Base-by-base conservation (phyloP, 169 alveolate species). In the Fabrea salina region DNA sequence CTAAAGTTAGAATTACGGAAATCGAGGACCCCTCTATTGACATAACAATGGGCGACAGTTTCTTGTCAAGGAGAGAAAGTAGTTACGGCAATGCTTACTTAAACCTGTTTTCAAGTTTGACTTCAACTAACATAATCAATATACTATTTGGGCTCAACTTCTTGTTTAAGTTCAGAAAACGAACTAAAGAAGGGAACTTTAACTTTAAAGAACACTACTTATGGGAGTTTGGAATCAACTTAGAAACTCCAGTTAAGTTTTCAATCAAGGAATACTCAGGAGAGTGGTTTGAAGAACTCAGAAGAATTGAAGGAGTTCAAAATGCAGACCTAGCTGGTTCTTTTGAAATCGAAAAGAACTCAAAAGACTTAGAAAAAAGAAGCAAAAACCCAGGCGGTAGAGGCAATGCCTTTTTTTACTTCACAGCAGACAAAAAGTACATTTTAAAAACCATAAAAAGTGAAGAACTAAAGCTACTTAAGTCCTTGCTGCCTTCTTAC, bases 391-490 rank as follows among this genome's bases (percentile, higher is more conserved):
- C 25, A 54, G 74, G 74, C 5, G 74, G 74, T 6, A 25, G 57
- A 61, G 35, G 74, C 19, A 25, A 25, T 27, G 74, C 74, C 6
- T 61, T 61, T 61, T 61, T 61, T 61, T 30, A 30, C 13, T 61
- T 19, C 33, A 61, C 74, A 30, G 8, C 6, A 27, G 50, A 61
- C 30, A 16, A 61, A 7, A 27, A 61, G 50, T 61, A 27, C 30
- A 32, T 61, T 19, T 30, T 61, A 30, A 61, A 61, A 61, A 61
- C 74, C 33, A 61, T 61, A 7, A 61, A 11, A 22, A 22, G 8
- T 6, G 6, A 6, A 19, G 74, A 61, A 37, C 53, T 61, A 13
- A 11, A 37, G 7, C 19, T 61, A 7, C 19, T 61, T 19, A 54
- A 54, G 30, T 8, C 22, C 39, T n/a, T 54, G 11, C 13, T n/a